phyloP scores from a whole-genome alignment of 2,329 filamentous ascomycete genomes.

The Aspergillus pseudonomiae region DNA sequence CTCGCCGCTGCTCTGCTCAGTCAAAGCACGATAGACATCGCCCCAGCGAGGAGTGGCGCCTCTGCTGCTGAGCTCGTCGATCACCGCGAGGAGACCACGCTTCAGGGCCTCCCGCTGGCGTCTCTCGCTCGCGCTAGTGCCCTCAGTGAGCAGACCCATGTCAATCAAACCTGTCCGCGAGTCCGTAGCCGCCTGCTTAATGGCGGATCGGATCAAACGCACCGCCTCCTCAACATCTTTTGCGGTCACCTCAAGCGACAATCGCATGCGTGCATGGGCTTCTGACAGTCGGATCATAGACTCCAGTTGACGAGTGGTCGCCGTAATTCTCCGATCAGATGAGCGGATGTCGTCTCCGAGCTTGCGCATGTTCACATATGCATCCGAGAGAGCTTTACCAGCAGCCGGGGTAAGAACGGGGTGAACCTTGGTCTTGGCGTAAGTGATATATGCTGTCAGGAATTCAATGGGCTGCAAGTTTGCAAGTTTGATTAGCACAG shows the following conservation, averaged over 20 bases:
- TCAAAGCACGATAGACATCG: conserved; percentile 75
- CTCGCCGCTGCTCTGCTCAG: conserved; percentile 68
- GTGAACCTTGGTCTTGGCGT: conserved; percentile 83
- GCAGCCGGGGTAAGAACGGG: conserved; percentile 79
- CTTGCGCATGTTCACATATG: conserved; percentile 94
- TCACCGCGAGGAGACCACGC: conserved; percentile 69
- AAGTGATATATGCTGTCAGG: conserved; percentile 94
- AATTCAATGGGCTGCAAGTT: conserved; percentile 79
- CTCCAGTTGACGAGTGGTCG: conserved; percentile 93
- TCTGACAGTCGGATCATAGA: conserved; percentile 97
- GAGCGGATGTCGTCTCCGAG: conserved; percentile 85
- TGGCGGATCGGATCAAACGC: conserved; percentile 85
- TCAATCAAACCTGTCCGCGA: conserved; percentile 88
- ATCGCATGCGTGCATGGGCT: conserved; percentile 96
- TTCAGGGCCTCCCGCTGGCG: conserved; percentile 83
- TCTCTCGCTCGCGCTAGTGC: conserved; percentile 86
- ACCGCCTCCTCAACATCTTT: conserved; percentile 89
- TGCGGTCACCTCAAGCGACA: conserved; percentile 73
- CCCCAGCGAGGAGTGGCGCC: conserved; percentile 71
- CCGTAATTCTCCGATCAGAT: conserved; percentile 93
- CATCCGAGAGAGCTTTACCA: conserved; percentile 77
- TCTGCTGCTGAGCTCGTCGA: conserved; percentile 78
- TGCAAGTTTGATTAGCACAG: conserved; percentile 10
- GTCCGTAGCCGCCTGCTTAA: conserved; percentile 98
- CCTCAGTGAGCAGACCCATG: conserved; percentile 93